Conservation (phyloP, 768 basidiomycete genomes). For the Porphyrellus cyaneotinctus region DNA sequence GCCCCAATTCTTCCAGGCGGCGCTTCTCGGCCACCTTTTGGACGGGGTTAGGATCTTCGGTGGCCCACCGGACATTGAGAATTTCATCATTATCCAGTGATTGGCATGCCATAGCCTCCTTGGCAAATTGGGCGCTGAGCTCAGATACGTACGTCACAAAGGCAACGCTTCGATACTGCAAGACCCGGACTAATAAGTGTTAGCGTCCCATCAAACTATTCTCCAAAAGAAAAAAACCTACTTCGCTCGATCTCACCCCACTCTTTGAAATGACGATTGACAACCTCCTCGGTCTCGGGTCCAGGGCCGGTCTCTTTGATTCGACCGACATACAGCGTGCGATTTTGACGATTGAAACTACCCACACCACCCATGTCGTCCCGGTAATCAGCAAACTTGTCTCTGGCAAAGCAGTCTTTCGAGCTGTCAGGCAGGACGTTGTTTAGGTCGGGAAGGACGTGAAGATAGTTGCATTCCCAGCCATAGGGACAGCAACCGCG, state of each 20-base stretch:
- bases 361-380: conserved; percentile 99
- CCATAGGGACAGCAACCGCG: conserved; percentile 98
- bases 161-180: conserved; percentile 92
- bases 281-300: conserved; percentile 87
- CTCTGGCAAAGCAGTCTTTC: conserved; percentile 94
- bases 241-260: conserved; percentile 93
- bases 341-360: conserved; percentile 89
- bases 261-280: conserved; percentile 89
- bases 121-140: conserved; percentile 88
- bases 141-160: conserved; percentile 95
- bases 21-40: conserved; percentile 83
- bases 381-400: conserved; percentile 95
- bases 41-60: conserved; percentile 95
- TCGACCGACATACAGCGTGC: conserved; percentile 91
- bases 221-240: conserved; percentile 39
- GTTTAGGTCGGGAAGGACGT: conserved; percentile 73
- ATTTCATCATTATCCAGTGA: conserved; percentile 97
- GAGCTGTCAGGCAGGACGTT: conserved; percentile 81
- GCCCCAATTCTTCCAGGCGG: conserved; percentile 78
- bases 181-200: conserved; percentile 62
- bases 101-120: conserved; percentile 98
- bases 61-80: conserved; percentile 98
- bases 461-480: conserved; percentile 96
- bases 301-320: conserved; percentile 90
- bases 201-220: background rate